Evolutionary conservation across 176 grass and related monocot genomes (phyloP).

Genomic region (Avena insularis): DNA sequence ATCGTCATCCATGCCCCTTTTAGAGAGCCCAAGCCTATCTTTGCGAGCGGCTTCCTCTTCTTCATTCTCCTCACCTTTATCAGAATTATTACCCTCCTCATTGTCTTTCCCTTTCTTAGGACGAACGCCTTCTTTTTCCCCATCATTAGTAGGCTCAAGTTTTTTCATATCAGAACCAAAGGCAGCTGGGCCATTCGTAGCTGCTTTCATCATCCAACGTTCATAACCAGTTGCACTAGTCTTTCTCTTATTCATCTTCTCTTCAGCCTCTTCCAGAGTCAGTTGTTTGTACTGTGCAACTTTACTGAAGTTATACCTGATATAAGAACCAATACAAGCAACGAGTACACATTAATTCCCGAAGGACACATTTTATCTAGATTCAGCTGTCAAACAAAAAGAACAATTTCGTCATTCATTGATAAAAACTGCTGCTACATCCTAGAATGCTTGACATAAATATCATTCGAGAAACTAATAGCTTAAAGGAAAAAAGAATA

Average conservation of each 20-base stretch:
- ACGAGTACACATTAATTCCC: constrained; percentile 1
- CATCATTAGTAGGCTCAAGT: constrained; percentile 43
- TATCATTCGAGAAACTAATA: not conserved
- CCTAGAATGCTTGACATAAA: constrained; percentile 4
- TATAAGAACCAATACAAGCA: constrained; percentile 25
- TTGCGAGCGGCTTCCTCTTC: constrained; percentile 76
- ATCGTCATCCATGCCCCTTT: constrained; percentile 79
- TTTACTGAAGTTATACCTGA: constrained; percentile 97
- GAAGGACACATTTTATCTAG: not conserved
- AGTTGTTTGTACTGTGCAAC: constrained; percentile 97
- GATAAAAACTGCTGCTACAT: not conserved
- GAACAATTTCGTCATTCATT: not conserved
- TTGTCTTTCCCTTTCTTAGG: constrained; percentile 79
- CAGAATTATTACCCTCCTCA: constrained; percentile 68
- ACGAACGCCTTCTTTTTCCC: constrained; percentile 52
- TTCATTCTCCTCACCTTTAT: constrained; percentile 77
- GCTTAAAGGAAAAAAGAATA: not conserved
- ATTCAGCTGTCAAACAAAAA: not conserved
- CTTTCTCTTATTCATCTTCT: constrained; percentile 97
- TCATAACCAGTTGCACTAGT: constrained; percentile 92
- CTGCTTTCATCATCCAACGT: constrained; percentile 99
- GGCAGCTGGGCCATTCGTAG: constrained; percentile 83
- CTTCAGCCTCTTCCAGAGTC: constrained; percentile 97
- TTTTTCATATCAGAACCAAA: constrained; percentile 83
- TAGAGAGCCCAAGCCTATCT: constrained; percentile 62